Conservation (phyloP, 2,329 filamentous ascomycete species). For the Biscogniauxia sp. region DNA sequence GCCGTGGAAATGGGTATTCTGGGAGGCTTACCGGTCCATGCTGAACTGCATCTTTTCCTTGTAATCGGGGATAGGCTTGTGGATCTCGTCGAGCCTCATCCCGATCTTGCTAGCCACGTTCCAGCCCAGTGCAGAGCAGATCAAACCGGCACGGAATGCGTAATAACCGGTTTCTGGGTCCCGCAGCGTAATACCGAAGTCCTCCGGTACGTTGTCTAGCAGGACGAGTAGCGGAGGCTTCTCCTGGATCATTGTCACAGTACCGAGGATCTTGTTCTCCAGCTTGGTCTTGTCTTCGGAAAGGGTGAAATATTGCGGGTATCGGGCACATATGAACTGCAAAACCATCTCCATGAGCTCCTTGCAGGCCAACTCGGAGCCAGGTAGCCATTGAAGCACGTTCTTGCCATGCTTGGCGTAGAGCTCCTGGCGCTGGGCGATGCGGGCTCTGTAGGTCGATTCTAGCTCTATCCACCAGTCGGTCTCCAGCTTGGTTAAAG, state of each 20-base stretch:
- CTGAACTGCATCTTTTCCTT: slow-evolving; percentile 85
- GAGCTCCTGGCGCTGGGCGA: slow-evolving; percentile 66
- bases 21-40: slow-evolving; percentile 68
- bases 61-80: slow-evolving; percentile 74
- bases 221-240: slow-evolving; percentile 68
- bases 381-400: slow-evolving; percentile 68
- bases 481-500: slow-evolving; percentile 72
- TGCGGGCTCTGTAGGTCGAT: slow-evolving; percentile 64
- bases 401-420: slow-evolving; percentile 60
- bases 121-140: slow-evolving; percentile 82
- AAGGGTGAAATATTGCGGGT: slow-evolving; percentile 71
- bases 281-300: slow-evolving; percentile 55
- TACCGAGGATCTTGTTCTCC: slow-evolving; percentile 66
- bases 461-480: slow-evolving; percentile 93
- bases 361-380: slow-evolving; percentile 75
- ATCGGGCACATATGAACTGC: slow-evolving; percentile 75
- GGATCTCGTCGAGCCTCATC: slow-evolving; percentile 66
- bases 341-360: slow-evolving; percentile 85
- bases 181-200: slow-evolving; percentile 75
- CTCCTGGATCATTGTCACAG: slow-evolving; percentile 56
- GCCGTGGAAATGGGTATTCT: not conserved
- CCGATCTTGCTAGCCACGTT: slow-evolving; percentile 73
- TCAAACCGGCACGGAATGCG: slow-evolving; percentile 69
- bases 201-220: slow-evolving; percentile 77
- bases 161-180: slow-evolving; percentile 72